Evolutionary conservation across 2,329 filamentous ascomycete species (phyloP).

Genomic region (Periconia sp.): DNA sequence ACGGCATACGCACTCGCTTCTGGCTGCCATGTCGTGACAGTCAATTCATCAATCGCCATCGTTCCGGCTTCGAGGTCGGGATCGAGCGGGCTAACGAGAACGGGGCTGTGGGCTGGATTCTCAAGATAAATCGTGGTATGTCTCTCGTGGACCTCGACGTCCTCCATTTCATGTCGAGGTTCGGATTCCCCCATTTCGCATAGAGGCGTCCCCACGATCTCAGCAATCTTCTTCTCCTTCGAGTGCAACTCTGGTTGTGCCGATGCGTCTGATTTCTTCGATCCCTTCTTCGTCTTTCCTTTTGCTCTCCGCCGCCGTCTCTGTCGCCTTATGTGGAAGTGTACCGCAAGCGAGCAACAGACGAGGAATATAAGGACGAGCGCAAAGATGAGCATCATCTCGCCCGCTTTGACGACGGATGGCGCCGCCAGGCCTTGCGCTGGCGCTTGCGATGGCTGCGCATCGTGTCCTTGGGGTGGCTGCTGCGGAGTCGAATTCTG

Average conservation of each 20-base stretch:
- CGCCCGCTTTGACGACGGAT: constrained; percentile 16
- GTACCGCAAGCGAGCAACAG: constrained; percentile 11
- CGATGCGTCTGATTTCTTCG: not conserved
- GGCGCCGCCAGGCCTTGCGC: constrained; percentile 9
- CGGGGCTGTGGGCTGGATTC: constrained; percentile 9
- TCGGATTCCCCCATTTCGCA: constrained; percentile 24
- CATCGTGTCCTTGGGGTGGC: not conserved
- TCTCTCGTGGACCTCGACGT: constrained; percentile 17
- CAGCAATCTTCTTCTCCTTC: constrained; percentile 17
- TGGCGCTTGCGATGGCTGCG: not conserved
- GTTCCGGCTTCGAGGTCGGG: constrained; percentile 9
- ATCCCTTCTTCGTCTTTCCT: constrained; percentile 8
- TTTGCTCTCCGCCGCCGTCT: constrained; percentile 11
- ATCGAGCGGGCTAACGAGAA: constrained; percentile 7
- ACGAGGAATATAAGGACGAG: constrained; percentile 24
- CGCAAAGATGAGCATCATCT: constrained; percentile 26
- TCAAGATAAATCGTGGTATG: constrained; percentile 8
- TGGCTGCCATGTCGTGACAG: not conserved
- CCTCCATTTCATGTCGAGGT: constrained; percentile 24
- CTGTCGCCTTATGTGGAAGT: constrained; percentile 17
- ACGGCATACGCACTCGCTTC: constrained; percentile 10
- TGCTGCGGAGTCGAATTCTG: constrained; percentile 11
- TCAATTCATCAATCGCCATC: constrained; percentile 11
- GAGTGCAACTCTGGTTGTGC: constrained; percentile 15
- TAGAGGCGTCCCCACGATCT: constrained; percentile 18